Base-by-base conservation (phyloP, 768 basidiomycete species). In the Boletus sp. region DNA sequence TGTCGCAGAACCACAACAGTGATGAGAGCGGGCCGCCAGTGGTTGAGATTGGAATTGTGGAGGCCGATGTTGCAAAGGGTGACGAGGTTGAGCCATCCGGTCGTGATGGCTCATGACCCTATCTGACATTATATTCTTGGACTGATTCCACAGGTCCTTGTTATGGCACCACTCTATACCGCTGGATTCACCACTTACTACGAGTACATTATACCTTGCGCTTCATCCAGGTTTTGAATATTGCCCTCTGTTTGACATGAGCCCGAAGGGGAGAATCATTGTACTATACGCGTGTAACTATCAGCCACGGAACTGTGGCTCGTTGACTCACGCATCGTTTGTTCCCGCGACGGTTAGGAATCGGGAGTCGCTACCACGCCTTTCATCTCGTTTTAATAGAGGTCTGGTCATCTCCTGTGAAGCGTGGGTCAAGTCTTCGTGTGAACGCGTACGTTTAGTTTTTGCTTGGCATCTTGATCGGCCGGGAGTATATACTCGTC, bases 1-100 rank as follows among this genome's bases (percentile, higher is more conserved):
- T 29, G 10, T 34, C 56, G 15, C 57, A 23, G 41, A 53, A 49
- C 19, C 56, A 50, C 10, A 10, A 49, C 15, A 15, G 34, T 14
- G 70, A 68, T 32, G 67, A 64, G 30, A 56, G 37, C 11, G 61
- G 60, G n/a, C 64, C 66, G 13, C 74, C 74, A 5, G 59, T 67
- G 32, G 44, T 75, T 5, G 73, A 75, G 58, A 57, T 75, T 10
- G 74, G 74, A 4, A 25, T 72, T 5, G 59, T 60, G 5, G 58
- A 67, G 29, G 61, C 69, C 1, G 30, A 53, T 8, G 14, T 61
- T 8, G 14, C 59, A 4, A 58, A 48, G 34, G 54, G 51, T 9
- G 40, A 50, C 6, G 58, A 53, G 5, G 30, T 29, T 4, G 56
- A 40, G 37, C 17, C 34, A 30, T n/a, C 42, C n/a, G 43, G 23